Evolutionary conservation across 2,329 filamentous ascomycete species (phyloP), one percentile per base, ranked within the genome.

Genomic region (Trichophyton simii): DNA sequence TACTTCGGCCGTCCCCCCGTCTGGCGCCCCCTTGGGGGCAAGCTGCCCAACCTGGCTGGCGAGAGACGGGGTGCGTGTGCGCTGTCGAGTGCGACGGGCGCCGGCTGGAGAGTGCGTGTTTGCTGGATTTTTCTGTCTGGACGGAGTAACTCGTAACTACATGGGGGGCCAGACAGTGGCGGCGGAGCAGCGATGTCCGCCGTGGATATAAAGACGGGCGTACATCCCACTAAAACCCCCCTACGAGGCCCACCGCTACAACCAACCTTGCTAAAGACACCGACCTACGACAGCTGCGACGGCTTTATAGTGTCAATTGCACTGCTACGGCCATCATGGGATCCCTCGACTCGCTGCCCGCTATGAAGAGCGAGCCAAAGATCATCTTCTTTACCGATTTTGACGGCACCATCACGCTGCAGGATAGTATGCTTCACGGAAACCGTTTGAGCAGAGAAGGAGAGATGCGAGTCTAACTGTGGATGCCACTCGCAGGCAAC

Each of bases 331-430:
- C 25, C 50, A 65, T 15, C 42, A 65, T 65, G 64, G 64, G 64
- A 46, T 63, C 61, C 38, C 50, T 61, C 22, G 61, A 63, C 9
- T 62, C 64, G 13, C 71, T 76, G 42, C 73, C 74, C 22, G 76
- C 76, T 28, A 71, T 80, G 67, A 70, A 74, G 63, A 75, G 72
- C 62, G 85, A 87, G 72, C 91, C 91, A 59, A 88, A 90, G 77
- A 88, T 89, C 79, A 91, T 99, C 79, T 96, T 99, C 83, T 97
- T 97, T 80, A 96, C 91, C 68, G 94, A 99, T 78, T 97, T 97
- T 72, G 94, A 99, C 76, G 94, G 94, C 70, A 97, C 91, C 60
- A 92, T 96, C 72, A 96, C 92, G 57, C 81, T 85, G 62, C 78
- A 83, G 70, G 84, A 87, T 74, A 85, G 82, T 82, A 70, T 71